Base-by-base conservation (phyloP, 129 eudicot species). In the Heracleum sosnowskyi region DNA sequence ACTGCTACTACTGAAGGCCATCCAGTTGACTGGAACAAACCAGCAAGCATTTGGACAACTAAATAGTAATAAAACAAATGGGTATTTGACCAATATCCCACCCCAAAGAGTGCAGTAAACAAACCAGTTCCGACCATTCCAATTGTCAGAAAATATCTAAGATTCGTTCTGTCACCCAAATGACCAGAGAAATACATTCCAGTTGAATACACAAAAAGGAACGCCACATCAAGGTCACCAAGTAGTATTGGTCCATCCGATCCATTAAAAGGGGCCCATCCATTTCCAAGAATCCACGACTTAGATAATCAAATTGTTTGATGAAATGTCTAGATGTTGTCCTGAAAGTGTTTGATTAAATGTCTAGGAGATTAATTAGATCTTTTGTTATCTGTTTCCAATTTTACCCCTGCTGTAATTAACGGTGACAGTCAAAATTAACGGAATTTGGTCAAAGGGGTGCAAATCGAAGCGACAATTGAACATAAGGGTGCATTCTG, bases 61-160 rank as follows among this genome's bases (percentile, higher is more conserved):
- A 93, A 81, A 55, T 91, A 93, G 85, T 89, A 93, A 69, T 85
- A 91, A 31, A 89, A 93, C 41, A 77, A 18, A 75, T 91, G 97
- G 34, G 91, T 79, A 60, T 86, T 89, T 3, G 88, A 86, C 95
- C 95, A 93, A 45, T 93, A 93, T 16, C 97, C 98, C 18, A 93
- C 73, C 37, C 98, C 98, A 73, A 85, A 93, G 4, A 90, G 82
- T 29, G 93, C 81, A 34, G 97, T 93, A 79, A 91, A 91, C 73
- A 93, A 60, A 75, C 98, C 98, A 8, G 98, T 93, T 69, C 97
- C 98, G 42, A 91, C 80, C 98, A 93, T 93, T 76, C 98, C 98
- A 34, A 89, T 82, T 0, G 97, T 91, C 77, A 93, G 78, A 76
- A 93, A 91, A 72, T 84, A 79, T 78, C 98, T 82, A 68, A 93